Evolutionary conservation across 2,329 filamentous ascomycete species (phyloP).

Genomic region (Ophiostoma ulmi): DNA sequence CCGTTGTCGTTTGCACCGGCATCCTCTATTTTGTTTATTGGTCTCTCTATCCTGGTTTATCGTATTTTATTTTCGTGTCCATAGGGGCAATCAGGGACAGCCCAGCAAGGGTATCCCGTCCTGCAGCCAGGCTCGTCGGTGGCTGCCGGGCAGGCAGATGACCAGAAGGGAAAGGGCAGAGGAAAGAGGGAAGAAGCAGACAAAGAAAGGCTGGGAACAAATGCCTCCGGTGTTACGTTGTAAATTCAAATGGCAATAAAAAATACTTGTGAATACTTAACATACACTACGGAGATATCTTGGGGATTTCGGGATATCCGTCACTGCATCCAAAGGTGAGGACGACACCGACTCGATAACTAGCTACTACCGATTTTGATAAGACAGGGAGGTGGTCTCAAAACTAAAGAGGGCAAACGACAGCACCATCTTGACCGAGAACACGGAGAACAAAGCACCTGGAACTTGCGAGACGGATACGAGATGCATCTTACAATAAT

Average conservation of each 20-base stretch:
- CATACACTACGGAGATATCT: background rate
- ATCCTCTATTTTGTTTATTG: background rate
- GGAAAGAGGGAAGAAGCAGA: background rate
- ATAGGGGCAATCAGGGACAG: background rate
- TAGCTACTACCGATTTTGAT: background rate
- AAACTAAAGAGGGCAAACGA: background rate
- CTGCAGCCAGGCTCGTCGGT: background rate
- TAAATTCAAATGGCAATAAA: background rate
- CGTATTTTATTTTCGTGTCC: background rate
- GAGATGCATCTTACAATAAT: too few species aligned
- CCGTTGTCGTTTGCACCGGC: constrained; percentile 5
- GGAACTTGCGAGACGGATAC: background rate
- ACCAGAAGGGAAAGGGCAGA: background rate
- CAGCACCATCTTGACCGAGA: background rate
- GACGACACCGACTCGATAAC: background rate
- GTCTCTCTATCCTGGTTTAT: background rate
- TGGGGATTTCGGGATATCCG: background rate
- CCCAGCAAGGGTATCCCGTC: background rate
- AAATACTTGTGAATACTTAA: background rate
- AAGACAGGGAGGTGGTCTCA: background rate
- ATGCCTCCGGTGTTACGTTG: background rate
- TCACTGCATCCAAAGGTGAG: background rate
- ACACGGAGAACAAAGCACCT: background rate
- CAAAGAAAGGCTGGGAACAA: background rate
- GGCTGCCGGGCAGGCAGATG: background rate